A percentile compares a stretch with the other conserved stretches of the same genome.
phyloP scores from a whole-genome alignment of 1,284 basidiomycete species.

The Tilletia walkeri region DNA sequence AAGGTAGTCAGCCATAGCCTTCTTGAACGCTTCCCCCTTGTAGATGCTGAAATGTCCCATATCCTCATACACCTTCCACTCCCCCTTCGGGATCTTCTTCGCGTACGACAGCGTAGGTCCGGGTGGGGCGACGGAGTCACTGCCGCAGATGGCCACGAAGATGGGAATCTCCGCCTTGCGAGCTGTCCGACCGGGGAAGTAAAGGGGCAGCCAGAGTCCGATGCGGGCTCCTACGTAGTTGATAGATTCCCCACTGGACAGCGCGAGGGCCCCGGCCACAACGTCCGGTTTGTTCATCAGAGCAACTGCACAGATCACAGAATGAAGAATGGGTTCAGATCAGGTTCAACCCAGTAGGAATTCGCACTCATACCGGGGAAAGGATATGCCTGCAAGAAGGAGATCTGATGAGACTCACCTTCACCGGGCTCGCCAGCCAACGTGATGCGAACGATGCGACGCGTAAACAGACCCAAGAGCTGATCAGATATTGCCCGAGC shows the following conservation, averaged over 20 bases:
- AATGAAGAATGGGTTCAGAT: no score
- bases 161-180: constrained; percentile 36
- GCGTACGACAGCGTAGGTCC: constrained; percentile 35
- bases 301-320: constrained; percentile 25
- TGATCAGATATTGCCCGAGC: constrained; percentile 28
- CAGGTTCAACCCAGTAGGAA: not conserved
- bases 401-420: constrained; percentile 25
- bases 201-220: constrained; percentile 33
- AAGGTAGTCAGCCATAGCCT: constrained; percentile 32
- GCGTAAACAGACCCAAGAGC: constrained; percentile 27
- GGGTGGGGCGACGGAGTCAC: constrained; percentile 39
- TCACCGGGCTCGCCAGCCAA: constrained; percentile 35
- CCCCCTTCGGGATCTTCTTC: constrained; percentile 33
- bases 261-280: constrained; percentile 13
- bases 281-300: constrained; percentile 42
- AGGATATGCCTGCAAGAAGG: not conserved
- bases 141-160: constrained; percentile 47
- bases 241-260: constrained; percentile 24
- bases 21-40: constrained; percentile 34
- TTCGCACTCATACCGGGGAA: not conserved
- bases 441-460: constrained; percentile 26
- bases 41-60: constrained; percentile 49
- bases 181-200: constrained; percentile 38
- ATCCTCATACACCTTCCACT: constrained; percentile 32
- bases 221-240: constrained; percentile 38